Evolutionary conservation across 306 rosid species (phyloP), one percentile per base, ranked within the genome.

Genomic region (Trifolium fragiferum): DNA sequence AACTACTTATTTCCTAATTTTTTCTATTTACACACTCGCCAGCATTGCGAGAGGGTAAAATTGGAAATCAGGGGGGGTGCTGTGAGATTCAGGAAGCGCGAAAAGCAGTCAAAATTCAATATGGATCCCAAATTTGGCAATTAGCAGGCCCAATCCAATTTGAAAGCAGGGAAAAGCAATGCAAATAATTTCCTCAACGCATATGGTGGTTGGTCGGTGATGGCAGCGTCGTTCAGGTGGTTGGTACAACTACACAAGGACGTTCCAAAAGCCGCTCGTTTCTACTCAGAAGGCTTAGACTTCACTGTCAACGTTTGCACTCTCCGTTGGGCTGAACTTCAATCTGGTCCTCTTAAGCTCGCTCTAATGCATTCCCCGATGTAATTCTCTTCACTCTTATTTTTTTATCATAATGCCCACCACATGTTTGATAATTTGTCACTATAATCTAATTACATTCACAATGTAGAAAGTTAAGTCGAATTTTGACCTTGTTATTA

Each of bases 321-420:
- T 61, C 87, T 82, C 23, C 92, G 90, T 9, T 93, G 96, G 96
- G 96, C 96, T 0, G 97, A 94, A 87, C 96, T 90, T 62, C 95
- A 90, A 49, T 91, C 91, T 0, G 96, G 95, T 41, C 86, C 97
- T 59, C 95, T 90, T 83, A 91, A 90, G 58, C 93, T 91, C 5
- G 89, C 89, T 46, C 93, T 94, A 61, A 82, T 91, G 93, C 96
- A 88, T 77, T 86, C 87, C 38, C 86, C 92, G 20, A 53, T 68
- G 96, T 35, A 53, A 72, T 89, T 18, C 10, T 15, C 57, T 44
- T 37, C 27, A 41, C 15, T 32, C 38, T 37, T 37, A 2, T 8
- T 37, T 51, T 41, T 53, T 23, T 37, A 62, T 37, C 50, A 18
- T 5, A 10, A 8, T 50, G 84, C 82, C 23, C 76, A 32, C 80